Base-by-base conservation (phyloP, 805 yeast genomes). In the Candida caryicola region DNA sequence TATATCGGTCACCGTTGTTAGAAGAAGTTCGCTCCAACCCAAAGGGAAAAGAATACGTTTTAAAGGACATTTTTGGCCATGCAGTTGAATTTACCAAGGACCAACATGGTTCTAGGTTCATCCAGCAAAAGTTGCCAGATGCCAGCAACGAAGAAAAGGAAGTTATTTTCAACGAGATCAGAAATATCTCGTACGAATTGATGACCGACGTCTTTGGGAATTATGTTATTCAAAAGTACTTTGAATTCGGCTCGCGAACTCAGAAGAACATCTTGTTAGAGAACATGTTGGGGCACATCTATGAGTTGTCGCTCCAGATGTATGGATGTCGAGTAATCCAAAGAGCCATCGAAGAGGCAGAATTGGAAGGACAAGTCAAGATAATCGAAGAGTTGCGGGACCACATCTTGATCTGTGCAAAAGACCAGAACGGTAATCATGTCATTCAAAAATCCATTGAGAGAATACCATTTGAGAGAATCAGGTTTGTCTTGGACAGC, bases 121-220 rank as follows among this genome's bases (percentile, higher is more conserved):
- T 93, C 46, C 99, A 93, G 64, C 95, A 90, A 52, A 83, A 85
- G 53, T 69, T 91, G 33, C 83, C 81, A 10, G 61, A 60, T 5
- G 81, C 95, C 0, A 51, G 60, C 7, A 82, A 77, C 16, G 91
- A 87, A 52, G 80, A 73, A 37, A 85, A 82, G 51, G 95, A 85
- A 52, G 79, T 76, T 13, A 77, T 93, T 14, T 90, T 91, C 66
- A 81, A 81, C 46, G 97, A 90, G 62, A 81, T 93, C 26, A 69
- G 89, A 52, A 82, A 79, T 17, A 76, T 79, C 45, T 76, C 90
- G 3, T 71, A 82, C 39, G 89, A 83, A 39, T 69, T 93, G 45
- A 85, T 90, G 83, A 88, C 95, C 13, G 99, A 93, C 67, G 99
- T 93, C 6, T 93, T 93, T 64, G 99, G 99, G 41, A 93, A 93